Evolutionary conservation across 768 basidiomycete genomes (phyloP).

Genomic region (Kondoa subrosea): DNA sequence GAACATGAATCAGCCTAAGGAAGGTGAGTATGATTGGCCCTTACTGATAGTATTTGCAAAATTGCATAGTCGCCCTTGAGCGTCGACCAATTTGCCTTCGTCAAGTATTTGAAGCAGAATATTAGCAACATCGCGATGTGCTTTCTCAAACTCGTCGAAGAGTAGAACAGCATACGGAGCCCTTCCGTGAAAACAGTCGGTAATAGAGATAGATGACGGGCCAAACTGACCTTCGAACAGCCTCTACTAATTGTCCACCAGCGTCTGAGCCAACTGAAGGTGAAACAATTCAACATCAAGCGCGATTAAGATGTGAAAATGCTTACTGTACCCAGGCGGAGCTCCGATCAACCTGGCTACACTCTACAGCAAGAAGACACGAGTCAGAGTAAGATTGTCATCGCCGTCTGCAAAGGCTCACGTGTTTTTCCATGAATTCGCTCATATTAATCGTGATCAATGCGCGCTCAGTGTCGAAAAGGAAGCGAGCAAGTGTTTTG

Average conservation of each 20-base stretch:
- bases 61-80: slow-evolving; percentile 31
- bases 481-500: slow-evolving; percentile 66
- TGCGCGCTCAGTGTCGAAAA: slow-evolving; percentile 52
- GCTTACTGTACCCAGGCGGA: slow-evolving; percentile 38
- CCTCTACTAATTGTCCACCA: slow-evolving; percentile 42
- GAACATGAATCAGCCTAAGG: background rate
- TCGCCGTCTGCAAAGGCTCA: too few relatives aligned
- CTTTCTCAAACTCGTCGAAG: slow-evolving; percentile 34
- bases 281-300: background rate
- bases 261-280: slow-evolving; percentile 79
- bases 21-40: background rate
- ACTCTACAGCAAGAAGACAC: too few relatives aligned
- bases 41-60: slow-evolving; percentile 27
- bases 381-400: too few relatives aligned
- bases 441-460: slow-evolving; percentile 18
- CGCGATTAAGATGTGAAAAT: too few relatives aligned
- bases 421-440: slow-evolving; percentile 13
- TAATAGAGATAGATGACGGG: too few relatives aligned
- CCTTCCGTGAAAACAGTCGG: too few relatives aligned
- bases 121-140: slow-evolving; percentile 30
- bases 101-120: slow-evolving; percentile 34
- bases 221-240: too few relatives aligned
- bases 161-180: slow-evolving; percentile 31
- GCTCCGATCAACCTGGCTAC: slow-evolving; percentile 43
- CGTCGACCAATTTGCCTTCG: slow-evolving; percentile 32